A percentile compares a stretch with the other conserved stretches of the same genome.
Conservation (phyloP, 768 basidiomycete species). For the Lactarius hengduanensis region DNA sequence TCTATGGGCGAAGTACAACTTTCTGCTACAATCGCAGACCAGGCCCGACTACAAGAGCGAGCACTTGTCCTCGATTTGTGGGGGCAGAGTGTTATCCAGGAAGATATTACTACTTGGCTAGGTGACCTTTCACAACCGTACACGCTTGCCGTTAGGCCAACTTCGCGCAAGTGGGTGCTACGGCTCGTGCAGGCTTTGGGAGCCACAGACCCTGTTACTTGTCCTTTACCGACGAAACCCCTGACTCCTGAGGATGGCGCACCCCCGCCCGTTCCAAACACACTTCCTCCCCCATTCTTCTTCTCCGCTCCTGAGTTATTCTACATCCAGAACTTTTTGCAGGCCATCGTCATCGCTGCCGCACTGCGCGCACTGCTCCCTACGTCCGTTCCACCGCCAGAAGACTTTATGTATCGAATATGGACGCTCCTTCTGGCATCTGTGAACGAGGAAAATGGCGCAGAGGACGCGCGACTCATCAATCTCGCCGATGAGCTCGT, state of each 20-base stretch:
- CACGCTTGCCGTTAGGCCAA: slow-evolving; percentile 25
- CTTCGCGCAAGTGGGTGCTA: slow-evolving; percentile 43
- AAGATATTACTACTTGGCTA: slow-evolving; percentile 32
- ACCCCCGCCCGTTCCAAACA: slow-evolving; percentile 36
- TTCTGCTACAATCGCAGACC: slow-evolving; percentile 44
- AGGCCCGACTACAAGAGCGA: slow-evolving; percentile 56
- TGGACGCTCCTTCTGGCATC: slow-evolving; percentile 66
- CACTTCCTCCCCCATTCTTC: slow-evolving; percentile 65
- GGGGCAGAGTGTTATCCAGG: slow-evolving; percentile 39
- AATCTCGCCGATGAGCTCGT: slow-evolving; percentile 76
- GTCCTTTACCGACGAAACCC: slow-evolving; percentile 27
- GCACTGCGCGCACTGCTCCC: slow-evolving; percentile 56
- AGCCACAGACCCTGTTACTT: slow-evolving; percentile 42
- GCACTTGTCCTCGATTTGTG: slow-evolving; percentile 53
- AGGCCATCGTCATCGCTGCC: slow-evolving; percentile 66
- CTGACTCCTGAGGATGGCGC: slow-evolving; percentile 13
- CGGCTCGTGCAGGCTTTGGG: slow-evolving; percentile 48
- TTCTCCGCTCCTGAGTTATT: slow-evolving; percentile 54
- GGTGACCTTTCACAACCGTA: slow-evolving; percentile 22
- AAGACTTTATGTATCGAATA: slow-evolving; percentile 55
- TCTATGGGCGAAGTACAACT: slow-evolving; percentile 66
- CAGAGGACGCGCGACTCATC: slow-evolving; percentile 51
- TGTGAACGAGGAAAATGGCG: slow-evolving; percentile 42
- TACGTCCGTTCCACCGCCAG: slow-evolving; percentile 22
- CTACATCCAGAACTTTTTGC: slow-evolving; percentile 64